A percentile compares a stretch with the other conserved stretches of the same genome.
Evolutionary conservation across 2,329 filamentous ascomycete genomes (phyloP).

Genomic region (Pezicula rhizophila): DNA sequence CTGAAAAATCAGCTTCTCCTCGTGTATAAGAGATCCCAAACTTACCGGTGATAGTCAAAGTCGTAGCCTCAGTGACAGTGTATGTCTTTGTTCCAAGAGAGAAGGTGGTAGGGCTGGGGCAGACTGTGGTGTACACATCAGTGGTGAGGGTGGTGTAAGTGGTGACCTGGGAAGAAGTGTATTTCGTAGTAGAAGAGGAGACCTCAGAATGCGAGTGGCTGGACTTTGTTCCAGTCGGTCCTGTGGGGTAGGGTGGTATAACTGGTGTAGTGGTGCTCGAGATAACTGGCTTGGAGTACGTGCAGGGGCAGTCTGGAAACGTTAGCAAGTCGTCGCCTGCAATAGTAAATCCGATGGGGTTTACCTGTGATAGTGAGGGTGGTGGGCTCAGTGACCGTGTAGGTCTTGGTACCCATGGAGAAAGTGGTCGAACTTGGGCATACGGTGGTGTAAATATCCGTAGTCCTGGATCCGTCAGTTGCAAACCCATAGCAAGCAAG

Average conservation of each 20-base stretch:
- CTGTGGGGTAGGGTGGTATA: slow-evolving; percentile 9
- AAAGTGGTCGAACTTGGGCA: slow-evolving; percentile 42
- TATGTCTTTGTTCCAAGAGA: slow-evolving; percentile 37
- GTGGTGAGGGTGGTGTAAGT: slow-evolving; percentile 7
- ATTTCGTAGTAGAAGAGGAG: too few relatives aligned
- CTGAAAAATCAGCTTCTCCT: slow-evolving; percentile 1
- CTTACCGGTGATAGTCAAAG: slow-evolving; percentile 34
- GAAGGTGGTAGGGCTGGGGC: slow-evolving; percentile 41
- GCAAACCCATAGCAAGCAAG: too few relatives aligned
- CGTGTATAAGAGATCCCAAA: not conserved
- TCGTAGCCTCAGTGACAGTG: slow-evolving; percentile 39
- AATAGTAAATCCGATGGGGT: not conserved
- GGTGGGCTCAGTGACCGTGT: slow-evolving; percentile 54
- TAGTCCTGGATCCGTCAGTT: too few relatives aligned
- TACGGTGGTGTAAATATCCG: slow-evolving; percentile 39
- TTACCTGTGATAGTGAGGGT: slow-evolving; percentile 36
- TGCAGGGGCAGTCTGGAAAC: slow-evolving; percentile 11
- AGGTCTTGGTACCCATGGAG: slow-evolving; percentile 35
- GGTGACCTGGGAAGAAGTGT: slow-evolving; percentile 3
- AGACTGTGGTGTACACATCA: slow-evolving; percentile 11
- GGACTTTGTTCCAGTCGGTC: slow-evolving; percentile 10
- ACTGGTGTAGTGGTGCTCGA: slow-evolving; percentile 2
- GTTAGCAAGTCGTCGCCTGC: not conserved
- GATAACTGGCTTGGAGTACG: slow-evolving; percentile 4
- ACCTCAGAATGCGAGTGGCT: slow-evolving; percentile 7